Evolutionary conservation across 2,329 filamentous ascomycete species (phyloP), one percentile per base, ranked within the genome.

Genomic region (Stemphylium lycopersici): DNA sequence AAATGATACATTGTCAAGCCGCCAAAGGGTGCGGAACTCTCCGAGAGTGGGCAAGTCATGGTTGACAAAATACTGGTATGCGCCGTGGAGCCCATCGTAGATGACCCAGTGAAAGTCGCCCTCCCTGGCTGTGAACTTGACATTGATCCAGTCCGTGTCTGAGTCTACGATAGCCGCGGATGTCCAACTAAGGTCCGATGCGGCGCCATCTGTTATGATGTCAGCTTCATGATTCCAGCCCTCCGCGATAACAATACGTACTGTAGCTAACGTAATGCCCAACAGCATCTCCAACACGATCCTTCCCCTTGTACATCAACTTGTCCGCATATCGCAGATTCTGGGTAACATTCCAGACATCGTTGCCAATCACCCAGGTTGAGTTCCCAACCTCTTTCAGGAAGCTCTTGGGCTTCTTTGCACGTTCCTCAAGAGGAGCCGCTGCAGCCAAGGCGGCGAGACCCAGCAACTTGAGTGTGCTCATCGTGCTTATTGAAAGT

Each of bases 11-110:
- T 82, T 82, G 48, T 81, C 80, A 11, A 83, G 72, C 6, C 80
- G 75, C 75, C 78, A 81, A 2, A 83, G 72, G 0, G 80, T 81
- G 16, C 81, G 71, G 60, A 82, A 81, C 55, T 82, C 80, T 43
- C 81, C 80, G 6, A 83, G 72, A 0, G 70, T 72, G 1, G 81
- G 80, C 3, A 83, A 68, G 3, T 73, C 78, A 45, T 71, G 78
- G 62, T 83, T 83, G 53, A 83, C 78, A 45, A 83, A 81, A 68
- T 83, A 83, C 50, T 83, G 81, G 59, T 83, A 83, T n/a, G 81
- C 80, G n/a, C 81, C 81, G 2, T 77, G 69, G 1, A 82, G 76
- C 13, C 77, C 75, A 2, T 78, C 73, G 56, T 78, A 77, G 51
- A 83, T 79, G 10, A 83, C 78, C 80, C 80, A 83, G 56, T 83